Conservation (phyloP, 1,139 yeast genomes). For the Taiozyma sp. region DNA sequence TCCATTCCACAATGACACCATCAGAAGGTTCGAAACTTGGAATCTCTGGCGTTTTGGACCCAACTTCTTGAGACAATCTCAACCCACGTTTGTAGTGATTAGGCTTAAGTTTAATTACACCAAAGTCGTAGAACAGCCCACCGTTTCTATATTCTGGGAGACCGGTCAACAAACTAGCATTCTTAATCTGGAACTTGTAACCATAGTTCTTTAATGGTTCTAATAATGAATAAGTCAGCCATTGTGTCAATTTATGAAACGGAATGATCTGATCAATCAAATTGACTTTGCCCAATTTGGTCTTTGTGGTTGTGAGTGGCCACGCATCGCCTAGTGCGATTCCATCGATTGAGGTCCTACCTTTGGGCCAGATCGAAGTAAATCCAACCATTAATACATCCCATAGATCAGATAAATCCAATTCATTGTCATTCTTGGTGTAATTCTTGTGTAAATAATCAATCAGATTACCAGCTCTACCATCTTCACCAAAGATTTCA, state of each 20-base stretch:
- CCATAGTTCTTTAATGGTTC: constrained; percentile 44
- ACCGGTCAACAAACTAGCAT: constrained; percentile 48
- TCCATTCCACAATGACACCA: constrained; percentile 62
- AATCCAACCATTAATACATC: constrained; percentile 45
- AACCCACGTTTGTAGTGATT: constrained; percentile 33
- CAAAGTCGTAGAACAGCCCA: constrained; percentile 52
- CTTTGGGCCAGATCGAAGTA: constrained; percentile 55
- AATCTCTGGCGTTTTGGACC: constrained; percentile 26
- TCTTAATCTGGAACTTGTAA: constrained; percentile 34
- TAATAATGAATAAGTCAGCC: constrained; percentile 55
- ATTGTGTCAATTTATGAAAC: constrained; percentile 58
- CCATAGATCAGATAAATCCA: constrained; percentile 48
- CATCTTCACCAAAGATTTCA: constrained; percentile 40
- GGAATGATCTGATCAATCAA: constrained; percentile 41
- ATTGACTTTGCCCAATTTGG: constrained; percentile 24
- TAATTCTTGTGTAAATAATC: constrained; percentile 35
- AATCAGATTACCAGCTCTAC: constrained; percentile 51
- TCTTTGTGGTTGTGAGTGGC: constrained; percentile 34
- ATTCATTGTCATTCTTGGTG: constrained; percentile 9
- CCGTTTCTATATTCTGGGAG: constrained; percentile 64
- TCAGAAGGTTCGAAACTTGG: constrained; percentile 49
- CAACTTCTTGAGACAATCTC: constrained; percentile 25
- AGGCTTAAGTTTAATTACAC: constrained; percentile 41
- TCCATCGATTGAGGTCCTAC: constrained; percentile 44
- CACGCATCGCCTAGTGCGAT: constrained; percentile 55